Percentiles rank a stretch among this genome's conserved stretches.
Evolutionary conservation across 1,139 yeast species (phyloP).

Genomic region (Geotrichum europaeum): DNA sequence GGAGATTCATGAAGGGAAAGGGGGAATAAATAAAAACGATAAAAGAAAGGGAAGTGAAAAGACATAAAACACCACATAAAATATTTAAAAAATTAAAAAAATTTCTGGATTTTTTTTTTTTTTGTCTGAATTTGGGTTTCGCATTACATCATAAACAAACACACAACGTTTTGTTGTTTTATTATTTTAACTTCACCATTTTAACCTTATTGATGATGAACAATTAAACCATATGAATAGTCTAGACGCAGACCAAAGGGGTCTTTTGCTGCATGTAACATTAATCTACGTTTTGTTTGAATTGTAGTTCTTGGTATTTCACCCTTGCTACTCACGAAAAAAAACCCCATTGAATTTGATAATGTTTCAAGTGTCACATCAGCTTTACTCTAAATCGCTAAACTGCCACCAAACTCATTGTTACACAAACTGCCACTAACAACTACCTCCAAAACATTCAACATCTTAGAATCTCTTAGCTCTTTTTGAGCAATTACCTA

Average conservation of each 20-base stretch:
- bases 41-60: background rate
- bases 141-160: background rate
- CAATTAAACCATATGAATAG: too few species aligned
- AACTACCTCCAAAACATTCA: background rate
- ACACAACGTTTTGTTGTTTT: too few species aligned
- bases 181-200: too few species aligned
- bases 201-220: too few species aligned
- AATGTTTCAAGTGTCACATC: background rate
- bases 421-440: background rate
- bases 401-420: background rate
- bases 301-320: too few species aligned
- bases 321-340: too few species aligned
- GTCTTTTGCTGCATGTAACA: too few species aligned
- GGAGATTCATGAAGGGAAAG: background rate
- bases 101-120: background rate
- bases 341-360: background rate
- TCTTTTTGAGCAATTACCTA: background rate
- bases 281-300: too few species aligned
- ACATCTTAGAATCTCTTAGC: slow-evolving; percentile 19
- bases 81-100: background rate
- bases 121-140: background rate
- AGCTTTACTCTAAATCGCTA: background rate
- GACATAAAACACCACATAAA: background rate
- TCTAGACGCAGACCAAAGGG: too few species aligned
- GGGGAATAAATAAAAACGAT: background rate